Evolutionary conservation across 1,284 basidiomycete genomes (phyloP), one percentile per base, ranked within the genome.

Genomic region (Boletus subluridellus): DNA sequence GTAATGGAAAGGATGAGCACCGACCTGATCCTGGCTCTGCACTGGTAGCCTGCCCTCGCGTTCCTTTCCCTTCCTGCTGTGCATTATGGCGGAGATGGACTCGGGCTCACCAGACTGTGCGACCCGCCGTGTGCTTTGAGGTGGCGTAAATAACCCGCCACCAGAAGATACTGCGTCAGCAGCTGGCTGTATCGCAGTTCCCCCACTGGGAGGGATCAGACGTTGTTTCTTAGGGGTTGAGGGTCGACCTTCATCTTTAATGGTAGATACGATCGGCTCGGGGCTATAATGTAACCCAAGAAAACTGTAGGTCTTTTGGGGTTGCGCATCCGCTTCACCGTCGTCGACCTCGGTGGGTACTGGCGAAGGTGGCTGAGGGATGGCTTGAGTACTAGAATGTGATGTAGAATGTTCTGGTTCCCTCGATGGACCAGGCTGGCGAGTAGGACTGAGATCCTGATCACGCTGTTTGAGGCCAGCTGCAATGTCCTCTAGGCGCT

Each of bases 191-290:
- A 21, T 34, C 26, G 14, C 47, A 5, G 14, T 12, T 17, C n/a
- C 39, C 48, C 41, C 52, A 12, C 37, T 30, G 4, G 61, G 53
- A 51, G 53, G 44, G 2, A 52, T 41, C 52, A 65, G 44, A 3
- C 69, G 66, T 32, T 50, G 65, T 55, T 62, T 71, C 52, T 69
- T 71, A 5, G 65, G 59, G 5, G 57, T 68, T n/a, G 67, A 58
- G 11, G 70, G 70, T 39, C 50, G 68, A 24, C 49, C 66, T 42
- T 60, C 64, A 17, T 61, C 57, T 38, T 60, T 35, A n/a, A 66
- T 44, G 3, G 55, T 17, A 28, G 59, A 24, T 21, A 30, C 11
- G 2, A 21, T 24, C 4, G 37, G n/a, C 49, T 65, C 57, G 0
- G 67, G 70, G 42, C 58, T 59, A 35, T 56, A 14, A 12, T 54